These are phyloP conservation scores for Glebionis coronaria DNA, from an alignment of 129 eudicot species.

Conservation along the genomic window DNA sequence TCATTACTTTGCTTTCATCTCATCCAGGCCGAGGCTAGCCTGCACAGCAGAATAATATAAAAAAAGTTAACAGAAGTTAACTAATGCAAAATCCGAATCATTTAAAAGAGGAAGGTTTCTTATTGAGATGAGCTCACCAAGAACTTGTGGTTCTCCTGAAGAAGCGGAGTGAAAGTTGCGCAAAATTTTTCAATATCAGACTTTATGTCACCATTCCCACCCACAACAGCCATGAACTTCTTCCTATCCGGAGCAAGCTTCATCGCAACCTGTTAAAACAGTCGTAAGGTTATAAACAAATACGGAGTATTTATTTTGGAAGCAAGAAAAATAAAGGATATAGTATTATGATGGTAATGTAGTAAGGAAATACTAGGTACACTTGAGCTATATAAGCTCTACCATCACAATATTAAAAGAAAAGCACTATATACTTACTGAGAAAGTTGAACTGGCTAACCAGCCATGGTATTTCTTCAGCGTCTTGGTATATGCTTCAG, in stretches of 20 bases:
- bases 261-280: slow-evolving; percentile 60
- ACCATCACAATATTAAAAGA: background rate
- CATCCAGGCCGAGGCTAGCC: slow-evolving; percentile 78
- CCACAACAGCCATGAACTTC: slow-evolving; percentile 85
- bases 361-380: background rate
- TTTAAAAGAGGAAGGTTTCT: background rate
- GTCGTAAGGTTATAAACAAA: background rate
- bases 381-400: background rate
- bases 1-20: slow-evolving; percentile 62
- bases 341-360: background rate
- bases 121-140: slow-evolving; percentile 51
- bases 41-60: slow-evolving; percentile 38
- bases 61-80: background rate
- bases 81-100: background rate
- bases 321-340: slow-evolving; percentile 3
- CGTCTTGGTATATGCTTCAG: slow-evolving; percentile 79
- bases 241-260: slow-evolving; percentile 97
- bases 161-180: slow-evolving; percentile 61
- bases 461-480: slow-evolving; percentile 95
- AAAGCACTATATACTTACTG: slow-evolving; percentile 35
- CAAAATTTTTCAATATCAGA: slow-evolving; percentile 66
- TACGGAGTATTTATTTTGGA: no score
- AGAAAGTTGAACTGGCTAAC: slow-evolving; percentile 86
- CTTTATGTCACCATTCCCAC: slow-evolving; percentile 45
- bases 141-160: slow-evolving; percentile 68